These are phyloP conservation scores for Fusarium sp. DNA, from an alignment of 2,329 filamentous ascomycete genomes.

Conservation along the genomic window DNA sequence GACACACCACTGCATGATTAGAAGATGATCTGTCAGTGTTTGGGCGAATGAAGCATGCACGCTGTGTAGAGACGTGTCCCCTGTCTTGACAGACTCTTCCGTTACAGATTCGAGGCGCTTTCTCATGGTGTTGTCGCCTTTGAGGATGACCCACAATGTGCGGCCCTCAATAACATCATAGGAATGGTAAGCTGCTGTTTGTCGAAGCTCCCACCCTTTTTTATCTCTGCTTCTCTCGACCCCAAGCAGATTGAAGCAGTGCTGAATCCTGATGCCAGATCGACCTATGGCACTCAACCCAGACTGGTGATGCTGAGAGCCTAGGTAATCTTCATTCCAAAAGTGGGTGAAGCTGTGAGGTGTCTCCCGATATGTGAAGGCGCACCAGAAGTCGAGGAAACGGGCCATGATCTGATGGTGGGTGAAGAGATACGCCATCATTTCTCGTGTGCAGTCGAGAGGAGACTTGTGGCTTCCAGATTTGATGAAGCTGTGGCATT, in stretches of 20 bases:
- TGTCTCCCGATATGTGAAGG: slow-evolving; percentile 4
- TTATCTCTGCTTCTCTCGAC: background rate
- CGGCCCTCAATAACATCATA: slow-evolving; percentile 4
- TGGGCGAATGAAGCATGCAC: background rate
- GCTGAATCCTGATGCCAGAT: slow-evolving; percentile 10
- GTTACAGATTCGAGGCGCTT: background rate
- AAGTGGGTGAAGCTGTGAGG: slow-evolving; percentile 11
- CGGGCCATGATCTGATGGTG: slow-evolving; percentile 12
- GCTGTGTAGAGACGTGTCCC: background rate
- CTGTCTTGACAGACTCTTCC: background rate
- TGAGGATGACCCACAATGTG: slow-evolving; percentile 3
- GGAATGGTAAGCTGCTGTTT: slow-evolving; percentile 10
- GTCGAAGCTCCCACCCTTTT: background rate
- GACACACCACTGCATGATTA: slow-evolving; percentile 3
- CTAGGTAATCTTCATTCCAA: slow-evolving; percentile 6
- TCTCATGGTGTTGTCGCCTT: slow-evolving; percentile 1
- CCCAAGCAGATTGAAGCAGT: slow-evolving; percentile 15
- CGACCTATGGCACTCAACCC: background rate
- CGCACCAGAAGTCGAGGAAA: slow-evolving; percentile 9
- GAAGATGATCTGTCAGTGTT: slow-evolving; percentile 4
- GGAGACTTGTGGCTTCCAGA: background rate
- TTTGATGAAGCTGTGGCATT: background rate
- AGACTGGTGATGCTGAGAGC: background rate
- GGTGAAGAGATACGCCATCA: slow-evolving; percentile 4
- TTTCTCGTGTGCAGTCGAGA: slow-evolving; percentile 1